Evolutionary conservation across 1,284 basidiomycete genomes (phyloP).

Genomic region (Trametes pubescens): DNA sequence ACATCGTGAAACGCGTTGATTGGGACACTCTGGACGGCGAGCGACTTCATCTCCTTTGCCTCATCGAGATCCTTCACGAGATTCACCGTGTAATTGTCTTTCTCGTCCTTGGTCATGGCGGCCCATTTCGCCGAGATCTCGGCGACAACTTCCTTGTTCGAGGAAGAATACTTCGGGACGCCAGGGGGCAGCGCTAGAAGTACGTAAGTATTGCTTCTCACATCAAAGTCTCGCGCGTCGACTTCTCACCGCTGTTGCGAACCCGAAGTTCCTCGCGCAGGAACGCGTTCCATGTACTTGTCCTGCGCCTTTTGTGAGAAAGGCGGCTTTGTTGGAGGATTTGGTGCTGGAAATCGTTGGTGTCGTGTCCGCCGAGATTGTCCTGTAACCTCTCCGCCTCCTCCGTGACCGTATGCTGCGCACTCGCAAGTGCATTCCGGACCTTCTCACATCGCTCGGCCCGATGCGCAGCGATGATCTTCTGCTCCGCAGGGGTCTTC

Average conservation of each 20-base stretch:
- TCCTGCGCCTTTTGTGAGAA: slow-evolving; percentile 11
- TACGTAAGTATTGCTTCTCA: background rate
- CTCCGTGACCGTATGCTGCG: background rate
- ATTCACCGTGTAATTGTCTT: slow-evolving; percentile 9
- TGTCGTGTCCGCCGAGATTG: background rate
- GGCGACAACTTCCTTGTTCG: background rate
- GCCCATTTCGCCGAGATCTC: background rate
- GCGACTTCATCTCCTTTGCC: slow-evolving; percentile 20
- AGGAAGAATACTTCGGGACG: background rate
- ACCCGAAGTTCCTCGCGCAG: slow-evolving; percentile 9
- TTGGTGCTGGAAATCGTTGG: slow-evolving; percentile 11
- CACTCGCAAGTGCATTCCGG: background rate
- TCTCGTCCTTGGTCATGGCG: slow-evolving; percentile 2
- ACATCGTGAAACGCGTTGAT: slow-evolving; percentile 20
- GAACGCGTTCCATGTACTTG: slow-evolving; percentile 29
- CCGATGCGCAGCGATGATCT: background rate
- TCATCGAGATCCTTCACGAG: slow-evolving; percentile 16
- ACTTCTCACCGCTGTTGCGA: slow-evolving; percentile 21
- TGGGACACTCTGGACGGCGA: slow-evolving; percentile 21
- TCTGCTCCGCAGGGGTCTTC: slow-evolving; percentile 10
- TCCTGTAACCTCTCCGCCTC: background rate
- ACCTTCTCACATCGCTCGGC: background rate
- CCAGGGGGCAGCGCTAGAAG: background rate
- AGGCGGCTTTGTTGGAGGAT: slow-evolving; percentile 10
- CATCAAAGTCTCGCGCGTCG: too few relatives aligned